These are phyloP conservation scores for Teratosphaeria viscida DNA, from an alignment of 2,329 filamentous ascomycete genomes.

Conservation along the genomic window DNA sequence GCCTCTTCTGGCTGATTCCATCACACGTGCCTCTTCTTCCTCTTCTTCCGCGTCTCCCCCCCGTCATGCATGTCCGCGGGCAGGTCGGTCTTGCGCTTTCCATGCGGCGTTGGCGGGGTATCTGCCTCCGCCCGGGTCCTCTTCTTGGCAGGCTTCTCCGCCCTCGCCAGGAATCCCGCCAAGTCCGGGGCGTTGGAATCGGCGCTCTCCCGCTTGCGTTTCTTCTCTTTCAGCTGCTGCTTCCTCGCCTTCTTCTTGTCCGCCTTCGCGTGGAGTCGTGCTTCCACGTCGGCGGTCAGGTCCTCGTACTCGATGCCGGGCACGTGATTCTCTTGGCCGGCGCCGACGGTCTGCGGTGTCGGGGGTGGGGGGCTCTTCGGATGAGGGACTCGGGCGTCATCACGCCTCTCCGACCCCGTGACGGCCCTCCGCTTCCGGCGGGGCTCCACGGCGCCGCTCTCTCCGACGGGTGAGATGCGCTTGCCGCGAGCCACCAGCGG, in stretches of 20 bases:
- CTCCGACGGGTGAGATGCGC: not conserved
- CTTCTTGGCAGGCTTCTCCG: constrained; percentile 39
- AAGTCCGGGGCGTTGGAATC: constrained; percentile 10
- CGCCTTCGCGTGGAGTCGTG: constrained; percentile 22
- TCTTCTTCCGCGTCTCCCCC: not conserved
- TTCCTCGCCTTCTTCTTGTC: constrained; percentile 16
- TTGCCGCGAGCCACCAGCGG: not conserved
- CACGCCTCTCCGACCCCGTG: not conserved
- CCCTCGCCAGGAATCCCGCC: constrained; percentile 36
- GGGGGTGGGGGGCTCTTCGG: not conserved
- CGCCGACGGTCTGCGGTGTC: not conserved
- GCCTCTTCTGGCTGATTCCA: not conserved
- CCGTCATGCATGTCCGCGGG: not conserved
- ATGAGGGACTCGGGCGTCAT: too few species aligned
- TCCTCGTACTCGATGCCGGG: constrained; percentile 19
- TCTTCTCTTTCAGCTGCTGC: constrained; percentile 13
- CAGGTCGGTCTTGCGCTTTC: not conserved
- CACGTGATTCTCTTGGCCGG: not conserved
- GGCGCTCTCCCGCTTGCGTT: constrained; percentile 25
- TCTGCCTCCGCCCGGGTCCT: not conserved
- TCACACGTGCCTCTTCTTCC: not conserved
- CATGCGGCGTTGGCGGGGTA: not conserved
- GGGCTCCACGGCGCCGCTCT: not conserved
- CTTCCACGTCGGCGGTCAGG: constrained; percentile 20
- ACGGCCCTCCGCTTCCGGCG: not conserved